phyloP scores from a whole-genome alignment of 345 rosid genomes.

The Ceriops zippeliana region DNA sequence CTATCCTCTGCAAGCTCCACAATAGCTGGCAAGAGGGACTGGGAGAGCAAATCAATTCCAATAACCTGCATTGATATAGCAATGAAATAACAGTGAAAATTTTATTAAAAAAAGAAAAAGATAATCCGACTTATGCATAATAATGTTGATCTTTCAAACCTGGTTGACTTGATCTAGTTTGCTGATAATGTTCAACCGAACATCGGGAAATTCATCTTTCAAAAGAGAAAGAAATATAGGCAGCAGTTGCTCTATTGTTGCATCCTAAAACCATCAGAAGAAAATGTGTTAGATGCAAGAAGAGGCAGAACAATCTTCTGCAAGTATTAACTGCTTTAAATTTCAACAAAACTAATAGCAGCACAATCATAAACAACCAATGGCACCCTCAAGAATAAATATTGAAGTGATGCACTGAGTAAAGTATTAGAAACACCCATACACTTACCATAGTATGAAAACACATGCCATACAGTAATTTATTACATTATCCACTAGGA shows the following conservation, averaged over 20 bases:
- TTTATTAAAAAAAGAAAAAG: background rate
- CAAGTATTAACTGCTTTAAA: slow-evolving; percentile 1
- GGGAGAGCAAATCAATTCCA: slow-evolving; percentile 93
- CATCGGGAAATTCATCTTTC: slow-evolving; percentile 97
- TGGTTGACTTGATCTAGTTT: slow-evolving; percentile 98
- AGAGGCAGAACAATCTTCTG: background rate
- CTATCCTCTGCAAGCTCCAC: slow-evolving; percentile 98
- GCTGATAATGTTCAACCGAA: slow-evolving; percentile 92
- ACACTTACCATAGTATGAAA: background rate
- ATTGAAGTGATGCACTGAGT: background rate
- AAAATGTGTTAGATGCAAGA: background rate
- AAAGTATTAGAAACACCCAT: background rate
- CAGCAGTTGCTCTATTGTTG: slow-evolving; percentile 90
- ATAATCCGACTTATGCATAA: too few relatives aligned
- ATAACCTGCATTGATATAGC: slow-evolving; percentile 55
- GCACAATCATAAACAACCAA: background rate
- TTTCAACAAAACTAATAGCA: background rate
- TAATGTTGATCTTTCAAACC: slow-evolving; percentile 38
- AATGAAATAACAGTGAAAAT: background rate
- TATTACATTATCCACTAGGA: background rate
- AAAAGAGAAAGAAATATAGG: slow-evolving; percentile 94
- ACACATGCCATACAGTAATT: background rate
- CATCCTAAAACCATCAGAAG: slow-evolving; percentile 53
- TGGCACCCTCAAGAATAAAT: background rate
- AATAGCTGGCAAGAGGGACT: slow-evolving; percentile 87